Base-by-base conservation (phyloP, 257 asterid species). In the Galeopsis tetrahit region DNA sequence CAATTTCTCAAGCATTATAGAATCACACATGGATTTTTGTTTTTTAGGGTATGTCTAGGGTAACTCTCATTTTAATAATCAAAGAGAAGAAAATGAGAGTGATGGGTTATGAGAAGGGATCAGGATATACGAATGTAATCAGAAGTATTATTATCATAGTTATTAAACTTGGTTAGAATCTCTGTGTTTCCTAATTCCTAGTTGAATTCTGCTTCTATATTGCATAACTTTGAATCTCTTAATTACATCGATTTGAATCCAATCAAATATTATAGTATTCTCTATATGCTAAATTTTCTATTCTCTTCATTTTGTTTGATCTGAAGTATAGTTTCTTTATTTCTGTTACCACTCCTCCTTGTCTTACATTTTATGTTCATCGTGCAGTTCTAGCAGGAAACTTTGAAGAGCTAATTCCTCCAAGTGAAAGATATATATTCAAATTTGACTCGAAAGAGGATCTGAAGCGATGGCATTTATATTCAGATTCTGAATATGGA, bases 401-500 rank as follows among this genome's bases (percentile, higher is more conserved):
- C 58, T 85, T 85, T 11, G 99, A 94, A 48, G 97, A 94, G 73
- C 79, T 91, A 83, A 75, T 82, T 78, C 97, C 97, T 71, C 97
- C 98, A 4, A 84, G 86, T 70, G 98, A 91, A 85, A 87, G 90
- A 74, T 84, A 63, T 69, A 82, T 94, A 60, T 91, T 85, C 59
- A 79, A 78, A 70, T 94, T 94, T 69, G 81, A 77, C 74, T 79
- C 97, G 1, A 91, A 88, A 77, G 96, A 89, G 80, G 99, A 94
- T 79, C 85, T 94, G 39, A 91, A 89, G 71, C 82, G 72, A 63
- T 94, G 99, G 97, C 97, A 89, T 80, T 82, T 91, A 34, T 94
- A 94, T 82, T 92, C 99, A 21, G 99, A 94, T 82, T 94, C 97
- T 77, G 99, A 94, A 78, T 91, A 88, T 72, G 96, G 96, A 89